Base-by-base conservation (phyloP, 768 basidiomycete genomes). In the Auriscalpium vulgare region DNA sequence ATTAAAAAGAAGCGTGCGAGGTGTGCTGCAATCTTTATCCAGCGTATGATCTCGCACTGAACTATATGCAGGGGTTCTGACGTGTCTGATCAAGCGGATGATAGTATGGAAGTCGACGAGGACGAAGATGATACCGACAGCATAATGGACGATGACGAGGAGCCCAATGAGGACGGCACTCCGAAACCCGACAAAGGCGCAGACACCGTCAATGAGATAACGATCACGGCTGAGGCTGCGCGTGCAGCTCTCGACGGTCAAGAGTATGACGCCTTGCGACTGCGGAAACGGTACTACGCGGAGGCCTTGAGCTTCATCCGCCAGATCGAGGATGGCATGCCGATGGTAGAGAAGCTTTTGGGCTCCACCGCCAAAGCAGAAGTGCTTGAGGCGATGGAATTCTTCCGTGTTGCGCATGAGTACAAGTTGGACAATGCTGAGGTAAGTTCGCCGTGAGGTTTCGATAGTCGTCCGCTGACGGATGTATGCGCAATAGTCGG, bases 261-360 rank as follows among this genome's bases (percentile, higher is more conserved):
- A 59, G 77, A 91, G 57, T 69, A 88, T 43, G 75, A 81, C 5
- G 77, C 81, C 51, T 76, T 91, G 8, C 79, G 83, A 17, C 73
- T 97, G 34, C 82, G 80, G 58, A 95, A 89, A 70, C 87, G 88
- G 64, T 97, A 93, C 71, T 92, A 88, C 65, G 75, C 80, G 4
- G 95, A 97, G 66, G 92, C 86, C 3, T 74, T 97, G 43, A 75
- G 70, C 55, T 98, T 98, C 68, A 95, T 97, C 64, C 76, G 76
- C 45, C 74, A 78, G 59, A 70, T 88, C 40, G 84, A 87, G 64
- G 67, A 69, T 14, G 84, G 88, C 2, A 84, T 91, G 76, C 83
- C 85, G 5, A 79, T 76, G 1, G 77, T 97, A 47, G 80, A 79
- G 51, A 81, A 88, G 62, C 69, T 99, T 6, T 78, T 98, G 29